Base-by-base conservation (phyloP, 1,139 yeast genomes). In the Zygosaccharomyces sapae region DNA sequence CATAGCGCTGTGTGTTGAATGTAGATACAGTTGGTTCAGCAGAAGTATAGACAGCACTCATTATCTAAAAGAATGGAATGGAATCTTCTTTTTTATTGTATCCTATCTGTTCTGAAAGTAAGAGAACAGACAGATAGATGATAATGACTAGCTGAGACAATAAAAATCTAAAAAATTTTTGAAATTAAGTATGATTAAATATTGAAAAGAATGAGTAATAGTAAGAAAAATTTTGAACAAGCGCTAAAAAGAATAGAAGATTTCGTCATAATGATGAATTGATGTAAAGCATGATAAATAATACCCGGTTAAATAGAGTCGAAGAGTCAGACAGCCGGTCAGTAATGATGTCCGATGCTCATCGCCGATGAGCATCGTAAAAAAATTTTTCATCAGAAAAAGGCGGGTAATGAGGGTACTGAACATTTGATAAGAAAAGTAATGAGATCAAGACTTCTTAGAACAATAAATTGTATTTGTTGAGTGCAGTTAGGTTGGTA, bases 11-110 rank as follows among this genome's bases (percentile, higher is more conserved):
- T 9, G 63, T 51, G 41, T 58, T 59, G 52, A 58, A 58, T 6
- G 60, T 58, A 7, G 65, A 61, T 9, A 51, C 51, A n/a, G 61
- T 54, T 36, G 65, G 63, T 36, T 53, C 54, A 20, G 58, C 55
- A 6, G 61, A 57, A 18, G 54, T 53, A 47, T 60, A 60, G 24
- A 59, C 54, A 29, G 63, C 54, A 37, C 52, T 51, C 54, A 52
- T 53, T 43, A 25, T 45, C 19, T 19, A 27, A 6, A 33, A 10
- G 12, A 27, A 27, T 9, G n/a, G 31, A 27, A 27, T 27, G 31
- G 31, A 27, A 27, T 27, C 31, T 27, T 10, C n/a, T 9, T 9
- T 27, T 12, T 27, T 27, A 16, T 27, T 12, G 10, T 10, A 5
- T 27, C n/a, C 31, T 24, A 20, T 37, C 20, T 37, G 31, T 25